A percentile compares a stretch with the other conserved stretches of the same genome.
Conservation (phyloP, 163 green algal genomes). For the Coccomyxa subellipsoidea region DNA sequence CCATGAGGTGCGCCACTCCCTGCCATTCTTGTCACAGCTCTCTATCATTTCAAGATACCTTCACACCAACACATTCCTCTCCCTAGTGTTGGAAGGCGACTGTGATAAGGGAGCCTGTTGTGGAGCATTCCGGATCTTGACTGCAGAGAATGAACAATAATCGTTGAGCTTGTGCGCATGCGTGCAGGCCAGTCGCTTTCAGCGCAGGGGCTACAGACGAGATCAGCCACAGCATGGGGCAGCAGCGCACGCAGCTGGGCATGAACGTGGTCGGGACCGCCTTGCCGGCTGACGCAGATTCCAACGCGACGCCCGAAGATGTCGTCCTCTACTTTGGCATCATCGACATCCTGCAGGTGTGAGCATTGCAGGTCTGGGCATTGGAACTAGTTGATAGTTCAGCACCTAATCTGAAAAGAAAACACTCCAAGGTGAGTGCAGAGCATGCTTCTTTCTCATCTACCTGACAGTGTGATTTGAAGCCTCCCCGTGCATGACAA, state of each 20-base stretch:
- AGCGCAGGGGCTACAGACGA: slow-evolving; percentile 41
- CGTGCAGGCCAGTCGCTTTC: slow-evolving; percentile 31
- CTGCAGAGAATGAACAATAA: no score
- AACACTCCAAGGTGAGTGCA: background rate
- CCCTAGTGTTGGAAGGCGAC: no score
- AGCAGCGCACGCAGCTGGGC: slow-evolving; percentile 50
- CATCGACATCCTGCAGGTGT: slow-evolving; percentile 38
- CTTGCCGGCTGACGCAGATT: slow-evolving; percentile 18
- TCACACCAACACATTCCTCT: background rate
- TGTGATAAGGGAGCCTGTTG: background rate
- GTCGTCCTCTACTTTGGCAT: slow-evolving; percentile 40
- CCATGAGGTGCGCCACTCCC: background rate
- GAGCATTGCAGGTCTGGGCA: no score
- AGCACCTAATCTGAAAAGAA: no score
- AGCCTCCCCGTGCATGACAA: no score
- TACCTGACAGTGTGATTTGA: background rate
- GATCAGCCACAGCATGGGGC: slow-evolving; percentile 46
- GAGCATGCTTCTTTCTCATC: background rate
- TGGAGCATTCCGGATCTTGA: background rate
- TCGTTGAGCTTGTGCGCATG: background rate
- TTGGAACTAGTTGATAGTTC: no score
- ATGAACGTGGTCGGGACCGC: slow-evolving; percentile 64
- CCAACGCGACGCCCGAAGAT: slow-evolving; percentile 14
- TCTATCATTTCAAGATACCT: background rate
- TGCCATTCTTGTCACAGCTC: background rate